Evolutionary conservation across 768 basidiomycete species (phyloP).

Genomic region (Boletus patriciae): DNA sequence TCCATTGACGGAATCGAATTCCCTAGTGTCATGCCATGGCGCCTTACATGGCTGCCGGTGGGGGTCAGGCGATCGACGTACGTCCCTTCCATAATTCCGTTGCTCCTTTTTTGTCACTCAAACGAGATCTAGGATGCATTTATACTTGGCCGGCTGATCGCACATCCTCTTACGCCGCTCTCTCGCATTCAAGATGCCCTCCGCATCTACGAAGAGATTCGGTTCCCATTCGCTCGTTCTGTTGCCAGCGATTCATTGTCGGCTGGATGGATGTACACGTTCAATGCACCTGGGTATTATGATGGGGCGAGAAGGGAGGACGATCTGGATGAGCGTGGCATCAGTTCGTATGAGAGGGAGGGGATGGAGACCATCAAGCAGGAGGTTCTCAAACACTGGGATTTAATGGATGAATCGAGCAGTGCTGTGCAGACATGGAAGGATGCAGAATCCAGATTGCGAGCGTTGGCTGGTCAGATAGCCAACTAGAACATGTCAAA

Average conservation of each 20-base stretch:
- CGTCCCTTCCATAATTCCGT: background rate
- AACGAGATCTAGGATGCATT: constrained; percentile 12
- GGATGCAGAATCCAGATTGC: constrained; percentile 16
- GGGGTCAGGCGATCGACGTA: constrained; percentile 27
- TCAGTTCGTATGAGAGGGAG: constrained; percentile 14
- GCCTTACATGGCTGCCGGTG: constrained; percentile 26
- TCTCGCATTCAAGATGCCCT: constrained; percentile 5
- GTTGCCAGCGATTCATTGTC: constrained; percentile 19
- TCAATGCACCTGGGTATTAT: constrained; percentile 21
- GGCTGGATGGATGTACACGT: constrained; percentile 19
- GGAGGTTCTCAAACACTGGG: constrained; percentile 16
- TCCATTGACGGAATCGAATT: background rate
- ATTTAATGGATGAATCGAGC: constrained; percentile 10
- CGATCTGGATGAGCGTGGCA: constrained; percentile 9
- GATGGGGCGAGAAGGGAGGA: constrained; percentile 19
- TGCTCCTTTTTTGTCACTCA: background rate
- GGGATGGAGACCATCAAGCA: constrained; percentile 16
- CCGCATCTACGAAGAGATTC: constrained; percentile 6
- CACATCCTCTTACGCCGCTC: constrained; percentile 15
- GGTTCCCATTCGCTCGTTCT: constrained; percentile 12
- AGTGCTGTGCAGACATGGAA: constrained; percentile 16
- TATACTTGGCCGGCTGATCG: constrained; percentile 21
- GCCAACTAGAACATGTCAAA: background rate
- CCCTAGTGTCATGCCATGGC: constrained; percentile 26
- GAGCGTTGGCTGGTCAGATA: background rate